Evolutionary conservation across 306 rosid genomes (phyloP), one percentile per base, ranked within the genome.

Genomic region (Citrullus mucosospermus): DNA sequence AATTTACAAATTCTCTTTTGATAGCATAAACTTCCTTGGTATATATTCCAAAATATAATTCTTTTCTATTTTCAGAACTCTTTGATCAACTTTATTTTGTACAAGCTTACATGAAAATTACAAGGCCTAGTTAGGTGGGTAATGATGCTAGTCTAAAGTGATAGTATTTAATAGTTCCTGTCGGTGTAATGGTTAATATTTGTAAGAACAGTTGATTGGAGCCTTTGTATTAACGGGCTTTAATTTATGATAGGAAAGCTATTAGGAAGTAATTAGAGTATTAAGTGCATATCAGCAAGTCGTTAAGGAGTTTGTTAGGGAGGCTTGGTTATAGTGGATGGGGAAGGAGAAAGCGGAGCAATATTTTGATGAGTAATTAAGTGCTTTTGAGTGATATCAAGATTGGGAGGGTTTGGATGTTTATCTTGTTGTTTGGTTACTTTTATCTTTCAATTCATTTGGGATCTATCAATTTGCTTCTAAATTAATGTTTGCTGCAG

Each of bases 401-500:
- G 51, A 46, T 46, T 46, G 51, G 51, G 0, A 12, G 1, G 54
- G 54, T 48, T 6, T 5, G 9, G 5, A 9, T 48, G 51, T 46
- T 46, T 10, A 48, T 13, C 54, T 48, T 48, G 17, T 48, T 48
- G 10, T 8, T 12, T 4, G 1, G 5, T 48, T 48, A 12, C 16
- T 0, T 48, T 48, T 48, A 48, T 48, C 54, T 48, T 48, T 48
- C 54, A 48, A 13, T 48, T 9, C 54, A 48, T 48, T 48, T 48
- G 53, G 51, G 4, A 10, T 48, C 4, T 11, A 48, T 48, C 54
- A 48, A 32, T 53, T 74, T 11, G 7, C 79, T 56, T 76, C 28
- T 75, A 6, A 75, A 77, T 44, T 59, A 53, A 54, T 79, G 77
- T 54, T 16, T 80, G 57, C 74, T 74, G 82, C 86, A 95, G 98